Evolutionary conservation across 768 basidiomycete genomes (phyloP).

Genomic region (Gelatoporia subvermispora): DNA sequence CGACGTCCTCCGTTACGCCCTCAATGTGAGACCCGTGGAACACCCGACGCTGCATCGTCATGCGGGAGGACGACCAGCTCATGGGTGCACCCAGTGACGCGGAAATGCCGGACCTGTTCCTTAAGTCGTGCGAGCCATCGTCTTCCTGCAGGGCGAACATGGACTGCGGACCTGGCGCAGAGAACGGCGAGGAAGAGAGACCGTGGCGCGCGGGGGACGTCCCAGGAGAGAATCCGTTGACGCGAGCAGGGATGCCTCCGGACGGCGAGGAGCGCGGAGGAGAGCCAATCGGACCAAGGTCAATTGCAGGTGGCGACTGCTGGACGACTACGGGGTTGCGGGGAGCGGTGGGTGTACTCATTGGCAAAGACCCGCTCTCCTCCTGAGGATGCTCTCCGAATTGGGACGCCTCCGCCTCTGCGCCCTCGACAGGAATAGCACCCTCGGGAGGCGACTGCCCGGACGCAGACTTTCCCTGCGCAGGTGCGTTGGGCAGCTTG

Average conservation of each 20-base stretch:
- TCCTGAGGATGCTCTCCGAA: constrained; percentile 1
- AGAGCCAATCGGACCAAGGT: constrained; percentile 82
- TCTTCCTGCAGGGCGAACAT: constrained; percentile 41
- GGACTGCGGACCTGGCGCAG: constrained; percentile 62
- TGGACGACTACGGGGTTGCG: constrained; percentile 40
- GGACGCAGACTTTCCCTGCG: constrained; percentile 23
- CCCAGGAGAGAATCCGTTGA: constrained; percentile 50
- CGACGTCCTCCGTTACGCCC: constrained; percentile 32
- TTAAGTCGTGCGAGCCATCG: constrained; percentile 28
- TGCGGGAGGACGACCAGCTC: constrained; percentile 30
- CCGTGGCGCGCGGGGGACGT: constrained; percentile 47
- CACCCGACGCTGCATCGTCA: constrained; percentile 1
- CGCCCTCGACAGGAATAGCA: constrained; percentile 13
- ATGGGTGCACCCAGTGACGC: constrained; percentile 60
- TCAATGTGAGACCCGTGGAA: constrained; percentile 2
- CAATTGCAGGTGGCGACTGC: constrained; percentile 35
- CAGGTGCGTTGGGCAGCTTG: constrained; percentile 42
- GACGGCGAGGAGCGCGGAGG: constrained; percentile 50
- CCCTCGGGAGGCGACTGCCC: constrained; percentile 6
- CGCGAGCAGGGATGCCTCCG: constrained; percentile 29
- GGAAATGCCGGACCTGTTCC: constrained; percentile 47
- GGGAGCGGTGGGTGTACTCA: constrained; percentile 44
- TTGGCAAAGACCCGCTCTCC: constrained; percentile 41
- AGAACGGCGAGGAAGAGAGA: constrained; percentile 67
- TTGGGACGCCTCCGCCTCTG: constrained; percentile 4